Percentiles rank a stretch among this genome's conserved stretches.
phyloP scores from a whole-genome alignment of 2,329 filamentous ascomycete genomes.

The Aspergillus uvarum region DNA sequence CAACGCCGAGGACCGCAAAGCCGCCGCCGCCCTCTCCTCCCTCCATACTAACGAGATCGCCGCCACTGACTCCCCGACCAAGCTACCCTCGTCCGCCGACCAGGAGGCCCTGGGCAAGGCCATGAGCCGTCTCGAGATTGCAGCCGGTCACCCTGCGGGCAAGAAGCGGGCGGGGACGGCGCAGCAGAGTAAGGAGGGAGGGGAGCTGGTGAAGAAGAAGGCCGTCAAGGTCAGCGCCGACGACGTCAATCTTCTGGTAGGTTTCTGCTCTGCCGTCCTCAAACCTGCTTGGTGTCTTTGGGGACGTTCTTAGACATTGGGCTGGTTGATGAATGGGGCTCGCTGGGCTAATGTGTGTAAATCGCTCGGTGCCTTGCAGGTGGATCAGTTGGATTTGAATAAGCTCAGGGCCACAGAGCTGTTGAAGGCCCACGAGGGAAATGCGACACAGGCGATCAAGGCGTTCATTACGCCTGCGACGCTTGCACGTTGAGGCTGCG shows the following conservation, averaged over 20 bases:
- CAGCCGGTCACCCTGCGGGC: conserved; percentile 28
- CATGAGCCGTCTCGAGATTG: conserved; percentile 50
- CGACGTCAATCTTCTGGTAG: conserved; percentile 49
- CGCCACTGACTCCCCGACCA: conserved; percentile 32
- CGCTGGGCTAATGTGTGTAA: neutral
- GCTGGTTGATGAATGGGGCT: neutral
- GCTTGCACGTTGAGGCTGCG: conserved; percentile 4
- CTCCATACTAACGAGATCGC: conserved; percentile 45
- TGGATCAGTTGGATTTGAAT: conserved; percentile 47
- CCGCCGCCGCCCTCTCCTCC: conserved; percentile 50
- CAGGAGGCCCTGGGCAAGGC: conserved; percentile 52
- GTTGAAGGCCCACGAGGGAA: conserved; percentile 47
- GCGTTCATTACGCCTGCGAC: conserved; percentile 39
- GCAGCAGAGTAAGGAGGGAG: conserved; percentile 28
- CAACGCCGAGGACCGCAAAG: conserved; percentile 52
- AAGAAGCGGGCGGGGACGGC: conserved; percentile 23
- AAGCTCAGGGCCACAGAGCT: conserved; percentile 50
- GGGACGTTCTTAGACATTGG: neutral
- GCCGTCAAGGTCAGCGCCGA: conserved; percentile 47
- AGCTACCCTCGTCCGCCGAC: conserved; percentile 39
- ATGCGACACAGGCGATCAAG: conserved; percentile 42
- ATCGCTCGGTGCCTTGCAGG: conserved; percentile 25
- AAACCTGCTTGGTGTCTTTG: no score
- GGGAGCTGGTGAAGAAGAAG: conserved; percentile 38
- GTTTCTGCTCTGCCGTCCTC: neutral